Evolutionary conservation across 306 rosid species (phyloP).

Genomic region (Abrus pulchellus): DNA sequence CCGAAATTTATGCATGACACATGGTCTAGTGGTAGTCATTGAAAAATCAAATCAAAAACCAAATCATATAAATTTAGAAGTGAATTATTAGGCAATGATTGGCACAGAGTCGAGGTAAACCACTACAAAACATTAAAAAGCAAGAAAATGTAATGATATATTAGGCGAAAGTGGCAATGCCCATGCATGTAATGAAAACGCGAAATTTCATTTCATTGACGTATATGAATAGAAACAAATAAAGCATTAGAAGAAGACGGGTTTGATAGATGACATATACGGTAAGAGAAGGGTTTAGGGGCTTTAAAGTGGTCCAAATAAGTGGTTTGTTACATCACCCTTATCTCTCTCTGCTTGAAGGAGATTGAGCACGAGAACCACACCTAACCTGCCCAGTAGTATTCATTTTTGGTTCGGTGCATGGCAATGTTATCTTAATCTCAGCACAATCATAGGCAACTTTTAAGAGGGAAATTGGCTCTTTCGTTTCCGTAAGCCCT

Average conservation of each 20-base stretch:
- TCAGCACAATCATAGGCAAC: constrained; percentile 45
- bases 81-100: constrained; percentile 54
- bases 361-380: constrained; percentile 37
- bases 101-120: constrained; percentile 45
- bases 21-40: constrained; percentile 29
- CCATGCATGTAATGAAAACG: neutral
- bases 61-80: constrained; percentile 17
- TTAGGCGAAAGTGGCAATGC: constrained; percentile 33
- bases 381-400: constrained; percentile 14
- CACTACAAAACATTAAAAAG: constrained; percentile 40
- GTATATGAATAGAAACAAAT: constrained; percentile 12
- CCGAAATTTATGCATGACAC: constrained; percentile 50
- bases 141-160: constrained; percentile 12
- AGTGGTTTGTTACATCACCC: constrained; percentile 60
- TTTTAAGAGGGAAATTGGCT: constrained; percentile 40
- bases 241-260: constrained; percentile 45
- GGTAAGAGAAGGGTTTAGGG: constrained; percentile 5
- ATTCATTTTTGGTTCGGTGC: constrained; percentile 26
- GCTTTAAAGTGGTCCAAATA: constrained; percentile 24
- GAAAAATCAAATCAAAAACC: constrained; percentile 40
- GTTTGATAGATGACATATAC: constrained; percentile 29
- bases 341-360: constrained; percentile 45
- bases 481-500: constrained; percentile 54
- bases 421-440: constrained; percentile 32
- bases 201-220: constrained; percentile 23